These are phyloP conservation scores for Lachnellula suecica DNA, from an alignment of 2,329 filamentous ascomycete genomes.

Conservation along the genomic window DNA sequence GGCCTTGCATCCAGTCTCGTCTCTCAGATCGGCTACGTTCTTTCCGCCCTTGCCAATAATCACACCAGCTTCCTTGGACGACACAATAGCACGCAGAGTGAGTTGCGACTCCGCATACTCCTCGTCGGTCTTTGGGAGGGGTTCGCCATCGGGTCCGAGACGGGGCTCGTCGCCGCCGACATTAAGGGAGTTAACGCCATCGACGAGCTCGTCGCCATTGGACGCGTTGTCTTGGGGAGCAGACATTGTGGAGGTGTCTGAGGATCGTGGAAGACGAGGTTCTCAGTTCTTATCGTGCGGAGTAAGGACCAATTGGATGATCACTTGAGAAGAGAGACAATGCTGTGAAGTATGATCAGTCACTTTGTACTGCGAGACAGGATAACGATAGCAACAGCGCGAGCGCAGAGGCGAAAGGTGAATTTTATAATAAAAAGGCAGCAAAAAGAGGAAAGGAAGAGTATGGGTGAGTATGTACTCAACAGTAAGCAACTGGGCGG, in stretches of 20 bases:
- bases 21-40: conserved; percentile 94
- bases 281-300: neutral
- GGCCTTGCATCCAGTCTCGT: conserved; percentile 96
- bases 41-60: conserved; percentile 99
- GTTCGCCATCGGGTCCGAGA: conserved; percentile 72
- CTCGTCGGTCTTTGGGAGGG: conserved; percentile 87
- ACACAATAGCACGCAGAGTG: conserved; percentile 95
- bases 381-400: conserved; percentile 2
- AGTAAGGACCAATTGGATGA: conserved; percentile 5
- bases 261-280: neutral
- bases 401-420: neutral
- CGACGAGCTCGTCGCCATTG: conserved; percentile 51
- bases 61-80: conserved; percentile 97
- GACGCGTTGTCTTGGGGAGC: conserved; percentile 29
- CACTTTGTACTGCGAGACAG: conserved; percentile 4
- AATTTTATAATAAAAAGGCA: neutral
- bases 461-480: neutral
- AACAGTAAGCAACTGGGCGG: neutral
- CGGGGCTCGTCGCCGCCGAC: conserved; percentile 60
- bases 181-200: conserved; percentile 65
- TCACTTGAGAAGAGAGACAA: conserved; percentile 1
- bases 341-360: conserved; percentile 3
- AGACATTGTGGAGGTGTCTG: conserved; percentile 26
- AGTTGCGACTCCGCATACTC: conserved; percentile 92
- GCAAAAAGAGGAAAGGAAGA: conserved; percentile 2